Base-by-base conservation (phyloP, 768 basidiomycete species). In the Amanita polypyramis region DNA sequence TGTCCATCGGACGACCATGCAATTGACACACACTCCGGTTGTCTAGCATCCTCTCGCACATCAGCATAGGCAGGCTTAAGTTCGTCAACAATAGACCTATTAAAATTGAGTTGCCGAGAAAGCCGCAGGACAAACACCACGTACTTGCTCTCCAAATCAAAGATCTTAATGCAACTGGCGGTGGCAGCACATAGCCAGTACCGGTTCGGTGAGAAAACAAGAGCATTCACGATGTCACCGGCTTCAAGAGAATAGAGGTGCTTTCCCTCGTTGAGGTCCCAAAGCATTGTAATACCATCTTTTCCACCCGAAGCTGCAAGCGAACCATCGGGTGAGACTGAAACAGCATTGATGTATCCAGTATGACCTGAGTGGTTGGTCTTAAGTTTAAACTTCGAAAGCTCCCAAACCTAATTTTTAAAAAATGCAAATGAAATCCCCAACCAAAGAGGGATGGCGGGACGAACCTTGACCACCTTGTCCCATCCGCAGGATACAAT, bases 171-270 rank as follows among this genome's bases (percentile, higher is more conserved):
- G 65, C 89, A 92, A 65, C 84, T 90, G 54, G 90, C 80, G 54
- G 96, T 98, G 55, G 96, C 96, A 58, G 96, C 96, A 65, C 96
- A 99, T 55, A 99, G 75, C 96, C 96, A 99, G 86, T 99, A 99
- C 51, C 95, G 85, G 79, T 99, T 99, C 52, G 96, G 96, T 12
- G 91, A 94, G 80, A 99, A 99, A 65, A 98, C 96, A 56, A 99
- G 87, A 52, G 96, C 93, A 65, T 99, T 97, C 79, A 99, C 94
- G 57, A 93, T 74, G 65, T 99, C 91, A 52, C 94, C 94, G 41
- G 96, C 96, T 69, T 99, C 96, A 51, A 99, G 85, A 46, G 93
- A 97, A 79, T 99, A 99, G 61, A 99, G 83, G 78, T 98, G 96
- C 75, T 97, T 98, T 77, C 93, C 94, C 77, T 98, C 96, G 73